These are phyloP conservation scores for Beauveria caledonica DNA, from an alignment of 2,329 filamentous ascomycete species.

Conservation along the genomic window DNA sequence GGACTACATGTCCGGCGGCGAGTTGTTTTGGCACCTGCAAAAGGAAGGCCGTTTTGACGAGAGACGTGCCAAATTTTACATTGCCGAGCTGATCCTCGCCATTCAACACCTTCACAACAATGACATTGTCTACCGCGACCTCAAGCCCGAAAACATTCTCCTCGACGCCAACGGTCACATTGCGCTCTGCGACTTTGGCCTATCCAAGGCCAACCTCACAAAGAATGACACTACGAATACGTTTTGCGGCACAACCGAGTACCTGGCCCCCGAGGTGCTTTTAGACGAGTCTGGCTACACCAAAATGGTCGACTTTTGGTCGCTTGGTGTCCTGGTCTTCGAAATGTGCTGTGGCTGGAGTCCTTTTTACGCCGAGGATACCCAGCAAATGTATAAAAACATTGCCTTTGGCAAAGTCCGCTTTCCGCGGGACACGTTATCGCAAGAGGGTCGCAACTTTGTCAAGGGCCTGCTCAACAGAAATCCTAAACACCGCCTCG, in stretches of 20 bases:
- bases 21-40: constrained; percentile 97
- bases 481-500: constrained; percentile 91
- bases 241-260: constrained; percentile 97
- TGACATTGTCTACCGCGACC: constrained; percentile 93
- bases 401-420: constrained; percentile 98
- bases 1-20: constrained; percentile 98
- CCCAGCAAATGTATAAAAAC: constrained; percentile 99
- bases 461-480: constrained; percentile 96
- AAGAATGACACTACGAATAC: constrained; percentile 98
- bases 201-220: constrained; percentile 94
- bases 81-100: constrained; percentile 91
- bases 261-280: constrained; percentile 89
- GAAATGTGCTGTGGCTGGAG: constrained; percentile 99
- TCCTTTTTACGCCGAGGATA: constrained; percentile 97
- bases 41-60: constrained; percentile 95
- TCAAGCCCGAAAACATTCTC: constrained; percentile 97
- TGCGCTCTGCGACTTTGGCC: constrained; percentile 91
- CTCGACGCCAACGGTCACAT: constrained; percentile 97
- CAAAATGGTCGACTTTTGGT: constrained; percentile 99
- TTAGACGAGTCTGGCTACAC: constrained; percentile 96
- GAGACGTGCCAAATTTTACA: constrained; percentile 94
- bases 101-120: constrained; percentile 93
- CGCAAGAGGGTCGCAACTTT: constrained; percentile 91
- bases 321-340: constrained; percentile 90
- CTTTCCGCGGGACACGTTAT: constrained; percentile 90